Evolutionary conservation across 1,284 basidiomycete species (phyloP).

Genomic region (Malassezia cuniculi): DNA sequence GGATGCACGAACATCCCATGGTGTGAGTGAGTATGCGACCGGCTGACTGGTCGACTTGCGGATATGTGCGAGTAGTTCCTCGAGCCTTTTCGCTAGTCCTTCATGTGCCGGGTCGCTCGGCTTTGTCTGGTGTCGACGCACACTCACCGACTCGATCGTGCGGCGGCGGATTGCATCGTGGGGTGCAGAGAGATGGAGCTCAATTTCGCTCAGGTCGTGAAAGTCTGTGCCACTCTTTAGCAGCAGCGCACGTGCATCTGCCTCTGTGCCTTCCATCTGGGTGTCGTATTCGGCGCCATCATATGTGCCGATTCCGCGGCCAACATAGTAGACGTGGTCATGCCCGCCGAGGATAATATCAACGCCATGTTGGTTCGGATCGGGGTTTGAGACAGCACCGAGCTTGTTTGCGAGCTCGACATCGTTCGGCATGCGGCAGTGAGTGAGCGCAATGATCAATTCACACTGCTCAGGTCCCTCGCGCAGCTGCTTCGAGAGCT

Average conservation of each 20-base stretch:
- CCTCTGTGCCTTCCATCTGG: conserved; percentile 57
- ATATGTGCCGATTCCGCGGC: conserved; percentile 62
- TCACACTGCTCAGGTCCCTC: conserved; percentile 61
- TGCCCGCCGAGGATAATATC: conserved; percentile 80
- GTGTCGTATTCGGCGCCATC: conserved; percentile 55
- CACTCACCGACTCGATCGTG: conserved; percentile 56
- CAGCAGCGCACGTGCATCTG: conserved; percentile 51
- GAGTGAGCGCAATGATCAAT: conserved; percentile 67
- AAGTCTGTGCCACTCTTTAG: conserved; percentile 86
- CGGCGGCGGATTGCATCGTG: conserved; percentile 54
- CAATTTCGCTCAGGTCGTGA: conserved; percentile 65
- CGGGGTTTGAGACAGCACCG: conserved; percentile 48
- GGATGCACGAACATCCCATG: conserved; percentile 64
- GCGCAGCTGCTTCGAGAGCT: conserved; percentile 58
- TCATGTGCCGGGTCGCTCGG: conserved; percentile 56
- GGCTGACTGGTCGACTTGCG: conserved; percentile 53
- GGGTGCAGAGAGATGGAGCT: conserved; percentile 55
- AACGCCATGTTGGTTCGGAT: conserved; percentile 56
- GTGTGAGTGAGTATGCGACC: conserved; percentile 59
- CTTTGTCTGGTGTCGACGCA: conserved; percentile 56
- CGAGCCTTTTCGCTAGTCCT: conserved; percentile 54
- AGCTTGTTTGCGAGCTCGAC: conserved; percentile 53
- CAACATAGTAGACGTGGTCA: conserved; percentile 74
- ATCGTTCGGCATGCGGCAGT: conserved; percentile 59
- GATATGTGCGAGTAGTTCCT: conserved; percentile 59